Evolutionary conservation across 441 rosid species (phyloP), one percentile per base, ranked within the genome.

Genomic region (Erodium texanum): DNA sequence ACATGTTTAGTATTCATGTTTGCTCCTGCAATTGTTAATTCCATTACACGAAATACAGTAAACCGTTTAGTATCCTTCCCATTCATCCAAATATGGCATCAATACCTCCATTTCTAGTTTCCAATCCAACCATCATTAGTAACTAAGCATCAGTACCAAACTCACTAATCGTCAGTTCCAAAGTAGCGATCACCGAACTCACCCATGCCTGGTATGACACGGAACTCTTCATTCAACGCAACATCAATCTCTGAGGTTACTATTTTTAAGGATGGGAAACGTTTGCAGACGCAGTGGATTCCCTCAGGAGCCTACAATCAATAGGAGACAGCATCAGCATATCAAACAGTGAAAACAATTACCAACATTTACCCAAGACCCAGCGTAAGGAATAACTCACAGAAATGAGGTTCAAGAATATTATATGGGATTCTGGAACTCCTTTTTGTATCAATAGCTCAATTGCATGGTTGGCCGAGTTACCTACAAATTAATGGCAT

Each of bases 381-480:
- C 36, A 32, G 36, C 36, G 0, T 32, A 32, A 32, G 36, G 36
- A 32, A 56, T 9, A 7, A 56, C 62, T 56, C 62, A 56, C 65
- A 65, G 99, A 94, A 63, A 94, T 88, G 43, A 92, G 89, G 74
- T 89, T 94, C 4, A 94, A 85, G 82, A 94, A 94, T 76, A 94
- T 88, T 9, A 94, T 89, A 82, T 94, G 85, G 41, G 97, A 80
- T 79, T 87, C 97, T 15, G 99, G 99, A 50, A 94, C 99, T 75
- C 98, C 97, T 82, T 94, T 89, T 80, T 84, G 85, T 71, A 89
- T 75, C 56, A 94, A 91, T 48, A 94, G 83, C 68, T 87, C 87
- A 38, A 92, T 92, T 41, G 99, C 98, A 62, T 94, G 97, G 79
- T 87, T 91, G 5, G 99, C 98, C 24, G 97, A 92, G 87, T 94